Evolutionary conservation across 2,329 filamentous ascomycete species (phyloP).

Genomic region (Dothistroma pini): DNA sequence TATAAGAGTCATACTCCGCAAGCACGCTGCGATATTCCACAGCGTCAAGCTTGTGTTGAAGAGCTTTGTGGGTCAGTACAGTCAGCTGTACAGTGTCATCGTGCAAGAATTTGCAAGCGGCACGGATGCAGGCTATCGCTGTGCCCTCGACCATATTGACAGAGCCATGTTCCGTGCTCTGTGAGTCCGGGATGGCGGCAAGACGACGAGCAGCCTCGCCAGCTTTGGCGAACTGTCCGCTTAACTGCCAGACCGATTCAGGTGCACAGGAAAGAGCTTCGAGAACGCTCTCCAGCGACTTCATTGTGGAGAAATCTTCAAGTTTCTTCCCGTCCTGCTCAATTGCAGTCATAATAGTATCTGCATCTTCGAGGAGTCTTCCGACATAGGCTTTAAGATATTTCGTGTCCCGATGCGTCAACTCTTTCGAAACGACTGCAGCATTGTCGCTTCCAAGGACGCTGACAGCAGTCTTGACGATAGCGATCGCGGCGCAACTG

Average conservation of each 20-base stretch:
- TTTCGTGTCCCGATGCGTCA: neutral
- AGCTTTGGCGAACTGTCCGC: neutral
- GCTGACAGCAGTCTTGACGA: neutral
- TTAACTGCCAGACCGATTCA: neutral
- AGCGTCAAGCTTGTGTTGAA: conserved; percentile 1
- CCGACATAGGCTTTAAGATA: neutral
- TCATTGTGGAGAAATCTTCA: neutral
- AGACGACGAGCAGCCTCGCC: neutral
- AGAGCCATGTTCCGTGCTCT: too few species aligned
- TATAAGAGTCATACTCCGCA: neutral
- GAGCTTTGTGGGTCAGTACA: neutral
- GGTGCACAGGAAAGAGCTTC: neutral
- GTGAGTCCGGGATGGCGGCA: neutral
- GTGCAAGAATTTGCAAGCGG: neutral
- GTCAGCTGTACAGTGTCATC: neutral
- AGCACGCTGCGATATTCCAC: neutral
- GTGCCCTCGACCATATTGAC: neutral
- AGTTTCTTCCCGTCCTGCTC: neutral
- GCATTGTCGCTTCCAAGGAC: neutral
- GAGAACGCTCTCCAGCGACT: neutral
- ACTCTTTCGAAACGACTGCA: neutral
- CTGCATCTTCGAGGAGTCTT: neutral
- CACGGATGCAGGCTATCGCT: neutral
- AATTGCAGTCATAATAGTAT: neutral
- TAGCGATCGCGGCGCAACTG: neutral